phyloP scores from a whole-genome alignment of 768 basidiomycete genomes.

The Leccinellum albellum region DNA sequence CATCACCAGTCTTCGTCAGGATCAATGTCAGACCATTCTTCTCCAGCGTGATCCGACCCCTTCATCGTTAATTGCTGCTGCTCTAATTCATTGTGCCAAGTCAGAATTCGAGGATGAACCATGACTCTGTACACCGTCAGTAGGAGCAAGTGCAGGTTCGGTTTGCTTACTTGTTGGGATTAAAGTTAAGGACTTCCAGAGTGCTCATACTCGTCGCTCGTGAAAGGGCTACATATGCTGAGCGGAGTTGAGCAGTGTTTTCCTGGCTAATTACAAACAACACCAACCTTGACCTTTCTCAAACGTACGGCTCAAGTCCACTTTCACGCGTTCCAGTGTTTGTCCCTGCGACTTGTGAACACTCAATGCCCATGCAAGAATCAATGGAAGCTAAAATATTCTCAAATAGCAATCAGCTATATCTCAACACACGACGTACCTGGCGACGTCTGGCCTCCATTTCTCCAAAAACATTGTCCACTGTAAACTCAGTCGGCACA shows the following conservation, averaged over 20 bases:
- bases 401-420: background rate
- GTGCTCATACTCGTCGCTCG: conserved; percentile 65
- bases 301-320: conserved; percentile 72
- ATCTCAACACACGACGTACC: conserved; percentile 31
- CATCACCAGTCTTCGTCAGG: conserved; percentile 31
- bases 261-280: background rate
- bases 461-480: conserved; percentile 55
- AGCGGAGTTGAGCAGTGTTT: background rate
- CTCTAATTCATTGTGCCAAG: conserved; percentile 46
- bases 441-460: conserved; percentile 60
- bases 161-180: conserved; percentile 48
- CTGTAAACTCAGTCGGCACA: conserved; percentile 57
- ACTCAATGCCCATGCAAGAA: conserved; percentile 83
- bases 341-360: conserved; percentile 92
- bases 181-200: conserved; percentile 63
- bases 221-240: conserved; percentile 71
- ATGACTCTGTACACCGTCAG: conserved; percentile 43
- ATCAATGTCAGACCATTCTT: conserved; percentile 32
- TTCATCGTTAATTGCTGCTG: conserved; percentile 9
- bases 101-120: conserved; percentile 60
- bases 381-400: conserved; percentile 48
- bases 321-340: conserved; percentile 79
- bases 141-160: background rate
- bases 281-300: conserved; percentile 71
- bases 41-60: conserved; percentile 10